phyloP scores from a whole-genome alignment of 345 rosid genomes.

The Toxicodendron radicans region DNA sequence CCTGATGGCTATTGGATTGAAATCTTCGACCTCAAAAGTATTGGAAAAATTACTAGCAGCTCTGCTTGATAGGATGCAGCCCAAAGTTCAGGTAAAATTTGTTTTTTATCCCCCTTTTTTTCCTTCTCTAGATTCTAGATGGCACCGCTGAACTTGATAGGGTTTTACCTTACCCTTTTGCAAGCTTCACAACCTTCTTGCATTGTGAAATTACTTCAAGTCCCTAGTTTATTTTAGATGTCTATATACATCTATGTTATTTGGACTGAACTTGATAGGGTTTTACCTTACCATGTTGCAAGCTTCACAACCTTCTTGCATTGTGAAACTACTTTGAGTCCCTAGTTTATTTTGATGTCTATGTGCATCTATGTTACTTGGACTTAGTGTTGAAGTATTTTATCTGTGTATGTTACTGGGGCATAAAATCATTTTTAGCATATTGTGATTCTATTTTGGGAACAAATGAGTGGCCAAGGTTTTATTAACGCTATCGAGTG shows the following conservation, averaged over 20 bases:
- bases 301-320: neutral
- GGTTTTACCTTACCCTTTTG: neutral
- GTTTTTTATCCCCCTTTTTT: neutral
- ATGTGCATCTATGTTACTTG: neutral
- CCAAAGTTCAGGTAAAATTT: constrained; percentile 11
- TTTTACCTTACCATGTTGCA: neutral
- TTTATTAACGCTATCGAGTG: no score
- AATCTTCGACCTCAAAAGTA: constrained; percentile 76
- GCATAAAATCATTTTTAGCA: no score
- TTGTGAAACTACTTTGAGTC: no score
- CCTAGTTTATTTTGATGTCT: no score
- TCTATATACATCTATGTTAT: no score
- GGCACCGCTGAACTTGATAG: neutral
- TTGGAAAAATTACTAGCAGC: constrained; percentile 32
- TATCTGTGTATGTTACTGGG: no score
- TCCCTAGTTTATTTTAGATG: neutral
- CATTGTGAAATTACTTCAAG: neutral
- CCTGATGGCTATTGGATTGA: constrained; percentile 98
- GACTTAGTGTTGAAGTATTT: neutral
- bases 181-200: neutral
- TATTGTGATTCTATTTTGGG: no score
- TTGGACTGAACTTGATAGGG: neutral
- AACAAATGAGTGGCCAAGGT: no score
- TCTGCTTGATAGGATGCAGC: constrained; percentile 40
- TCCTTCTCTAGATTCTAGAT: neutral